Base-by-base conservation (phyloP, 106 monocot species). In the Allium cepa region DNA sequence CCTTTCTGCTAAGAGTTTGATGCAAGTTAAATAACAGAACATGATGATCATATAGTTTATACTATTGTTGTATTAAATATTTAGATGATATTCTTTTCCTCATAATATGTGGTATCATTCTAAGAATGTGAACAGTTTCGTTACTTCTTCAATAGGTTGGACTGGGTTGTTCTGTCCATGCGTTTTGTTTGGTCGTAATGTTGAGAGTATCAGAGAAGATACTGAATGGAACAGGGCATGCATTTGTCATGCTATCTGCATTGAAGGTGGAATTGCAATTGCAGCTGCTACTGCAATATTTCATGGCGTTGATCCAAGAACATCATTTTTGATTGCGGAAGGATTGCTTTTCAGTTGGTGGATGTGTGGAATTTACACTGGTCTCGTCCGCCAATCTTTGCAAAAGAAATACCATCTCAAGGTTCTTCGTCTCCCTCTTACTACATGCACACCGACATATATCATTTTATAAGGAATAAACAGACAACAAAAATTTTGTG, bases 331-430 rank as follows among this genome's bases (percentile, higher is more conserved):
- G 14, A 80, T 91, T 62, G 91, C 81, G 49, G 95, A 95, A 88
- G 91, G 85, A 36, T 74, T 95, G 56, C 48, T 88, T 12, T 91
- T 95, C 65, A 66, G 76, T 26, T 95, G 95, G 95, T 95, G 95
- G 95, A 84, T 95, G 85, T 95, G 95, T 80, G 86, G 85, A 60
- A 82, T 91, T 46, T 86, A 95, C 70, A 95, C 88, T 47, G 88
- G 95, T 28, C 73, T 91, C 9, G 79, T 88, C 17, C 69, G 95
- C 49, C 91, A 95, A 71, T 77, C 78, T 16, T 73, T 95, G 58
- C 95, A 95, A 71, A 95, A 81, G 85, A 95, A 95, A 72, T 95
- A 95, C 66, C 95, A 95, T 84, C 95, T 95, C 17, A 83, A 86
- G 91, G 91, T 95, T 1, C 10, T 59, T 16, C n/a, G 9, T 18